Evolutionary conservation across 768 basidiomycete genomes (phyloP).

Genomic region (Pisolithus sp.): DNA sequence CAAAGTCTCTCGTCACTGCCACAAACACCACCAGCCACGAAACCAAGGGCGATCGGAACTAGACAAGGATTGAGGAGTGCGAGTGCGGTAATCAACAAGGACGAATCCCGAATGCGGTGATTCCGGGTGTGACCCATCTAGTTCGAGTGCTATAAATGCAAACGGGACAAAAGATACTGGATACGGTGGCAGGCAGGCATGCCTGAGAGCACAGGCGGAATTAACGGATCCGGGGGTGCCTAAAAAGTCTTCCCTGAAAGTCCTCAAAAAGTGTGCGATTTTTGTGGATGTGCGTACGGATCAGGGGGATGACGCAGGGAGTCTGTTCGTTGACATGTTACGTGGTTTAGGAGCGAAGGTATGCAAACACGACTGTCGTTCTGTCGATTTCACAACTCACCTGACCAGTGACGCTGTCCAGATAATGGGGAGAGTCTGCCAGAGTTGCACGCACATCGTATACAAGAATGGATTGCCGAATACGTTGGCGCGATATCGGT

Average conservation of each 20-base stretch:
- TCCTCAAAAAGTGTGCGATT: constrained; percentile 67
- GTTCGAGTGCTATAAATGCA: constrained; percentile 8
- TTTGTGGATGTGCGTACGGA: constrained; percentile 78
- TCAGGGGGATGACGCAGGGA: constrained; percentile 75
- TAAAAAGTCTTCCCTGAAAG: constrained; percentile 35
- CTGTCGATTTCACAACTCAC: not conserved
- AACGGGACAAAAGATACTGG: constrained; percentile 18
- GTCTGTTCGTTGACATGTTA: constrained; percentile 79
- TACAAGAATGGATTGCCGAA: constrained; percentile 77
- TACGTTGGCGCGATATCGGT: constrained; percentile 71
- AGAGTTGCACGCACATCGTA: constrained; percentile 77
- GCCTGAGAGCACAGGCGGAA: constrained; percentile 14
- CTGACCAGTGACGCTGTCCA: constrained; percentile 19
- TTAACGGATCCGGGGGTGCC: constrained; percentile 20
- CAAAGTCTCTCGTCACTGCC: constrained; percentile 54
- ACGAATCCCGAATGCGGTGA: constrained; percentile 24
- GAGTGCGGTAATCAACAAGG: constrained; percentile 22
- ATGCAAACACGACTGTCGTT: constrained; percentile 13
- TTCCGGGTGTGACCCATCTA: constrained; percentile 27
- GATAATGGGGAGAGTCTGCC: constrained; percentile 61
- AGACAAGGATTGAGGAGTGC: constrained; percentile 42
- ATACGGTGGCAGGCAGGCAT: constrained; percentile 3
- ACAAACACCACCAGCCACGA: constrained; percentile 29
- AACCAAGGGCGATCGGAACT: constrained; percentile 38
- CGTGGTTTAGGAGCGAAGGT: constrained; percentile 77